These are phyloP conservation scores for Petunia secreta DNA, from an alignment of 257 asterid genomes.

Conservation along the genomic window DNA sequence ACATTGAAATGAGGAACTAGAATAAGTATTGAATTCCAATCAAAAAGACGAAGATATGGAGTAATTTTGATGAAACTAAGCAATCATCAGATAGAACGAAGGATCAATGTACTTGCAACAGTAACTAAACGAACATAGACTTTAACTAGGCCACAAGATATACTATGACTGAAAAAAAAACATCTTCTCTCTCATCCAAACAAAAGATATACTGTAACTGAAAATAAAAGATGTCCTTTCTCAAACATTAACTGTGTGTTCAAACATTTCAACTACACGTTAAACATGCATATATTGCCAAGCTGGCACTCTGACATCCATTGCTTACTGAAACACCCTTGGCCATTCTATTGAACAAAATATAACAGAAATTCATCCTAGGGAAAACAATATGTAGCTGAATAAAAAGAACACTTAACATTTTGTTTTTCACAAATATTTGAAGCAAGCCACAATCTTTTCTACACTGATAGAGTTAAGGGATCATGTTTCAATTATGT, in stretches of 20 bases:
- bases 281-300: not conserved
- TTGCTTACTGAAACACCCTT: not conserved
- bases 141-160: not conserved
- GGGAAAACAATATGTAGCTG: not conserved
- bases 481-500: not conserved
- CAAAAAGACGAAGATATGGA: not conserved
- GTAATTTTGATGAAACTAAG: not conserved
- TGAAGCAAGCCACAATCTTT: not conserved
- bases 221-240: not conserved
- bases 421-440: conserved; percentile 9
- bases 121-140: not conserved
- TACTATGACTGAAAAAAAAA: not conserved
- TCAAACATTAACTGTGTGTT: not conserved
- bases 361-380: not conserved
- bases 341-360: conserved; percentile 7
- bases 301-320: not conserved
- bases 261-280: not conserved
- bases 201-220: not conserved
- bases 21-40: not conserved
- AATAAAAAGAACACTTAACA: not conserved
- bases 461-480: not conserved
- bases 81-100: not conserved
- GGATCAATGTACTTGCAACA: not conserved
- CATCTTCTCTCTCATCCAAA: too few relatives aligned
- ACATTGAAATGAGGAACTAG: not conserved